Evolutionary conservation across 148 eudicot genomes (phyloP), one percentile per base, ranked within the genome.

Genomic region (Talinum fruticosum): DNA sequence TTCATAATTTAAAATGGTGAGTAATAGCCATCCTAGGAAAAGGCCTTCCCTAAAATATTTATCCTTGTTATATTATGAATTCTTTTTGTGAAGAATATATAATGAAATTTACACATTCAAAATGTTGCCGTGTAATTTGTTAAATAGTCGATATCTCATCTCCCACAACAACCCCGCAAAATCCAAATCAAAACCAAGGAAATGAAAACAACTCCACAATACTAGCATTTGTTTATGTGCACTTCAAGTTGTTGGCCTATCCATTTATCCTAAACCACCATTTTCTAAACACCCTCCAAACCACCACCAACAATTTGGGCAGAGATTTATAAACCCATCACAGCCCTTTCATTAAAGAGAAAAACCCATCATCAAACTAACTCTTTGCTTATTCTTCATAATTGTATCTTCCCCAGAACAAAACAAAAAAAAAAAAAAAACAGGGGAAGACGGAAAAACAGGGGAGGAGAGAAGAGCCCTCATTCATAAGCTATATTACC

Each of bases 221-320:
- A 54, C 66, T 33, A 54, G 53, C 51, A 61, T 33, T 70, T 35
- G 44, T 54, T 15, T 75, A 66, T 23, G 79, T 83, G 75, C 79
- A 79, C 84, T 62, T 73, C 54, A 54, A 84, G 91, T 89, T 75
- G 96, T 88, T 91, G 88, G 86, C 87, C 89, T 29, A 87, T 89
- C 93, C 53, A 84, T 86, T 90, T 77, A 64, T 75, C 76, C 75
- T 79, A 69, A 79, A 81, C 85, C 83, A 79, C 80, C 79, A 84
- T 85, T 78, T 85, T 81, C 80, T 76, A 76, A 80, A 87, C 86
- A 68, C 79, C 83, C 66, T 75, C 88, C 82, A 82, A 88, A 89
- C 87, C 54, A 80, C 90, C 88, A 49, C 78, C 83, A 84, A 35
- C 72, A 59, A 76, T 78, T 73, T 19, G 19, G 38, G 12, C 10